Percentiles rank a stretch among this genome's conserved stretches.
Evolutionary conservation across 208 protist species (phyloP).

Genomic region (Wallacemonas collosoma): DNA sequence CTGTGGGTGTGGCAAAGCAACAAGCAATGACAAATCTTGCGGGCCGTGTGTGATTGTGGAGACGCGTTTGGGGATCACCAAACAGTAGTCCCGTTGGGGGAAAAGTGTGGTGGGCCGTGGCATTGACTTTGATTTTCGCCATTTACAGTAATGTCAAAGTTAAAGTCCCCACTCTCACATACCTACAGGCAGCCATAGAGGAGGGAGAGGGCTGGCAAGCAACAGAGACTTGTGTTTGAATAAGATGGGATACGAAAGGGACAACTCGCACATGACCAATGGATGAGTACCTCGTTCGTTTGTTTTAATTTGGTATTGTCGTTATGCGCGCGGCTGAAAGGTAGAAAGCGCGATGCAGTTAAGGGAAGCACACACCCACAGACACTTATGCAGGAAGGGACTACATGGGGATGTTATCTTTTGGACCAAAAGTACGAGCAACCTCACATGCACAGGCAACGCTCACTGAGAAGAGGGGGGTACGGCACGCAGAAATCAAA

Average conservation of each 20-base stretch:
- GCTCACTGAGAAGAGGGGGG: background rate
- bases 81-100: too few relatives aligned
- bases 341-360: conserved; percentile 14
- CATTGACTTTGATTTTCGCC: too few relatives aligned
- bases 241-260: background rate
- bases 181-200: too few relatives aligned
- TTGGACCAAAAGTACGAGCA: conserved; percentile 5
- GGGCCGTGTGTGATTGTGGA: too few relatives aligned
- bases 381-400: background rate
- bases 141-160: too few relatives aligned
- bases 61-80: too few relatives aligned
- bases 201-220: too few relatives aligned
- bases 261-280: background rate
- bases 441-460: conserved; percentile 5
- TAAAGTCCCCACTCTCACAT: too few relatives aligned
- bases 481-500: background rate
- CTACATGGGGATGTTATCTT: background rate
- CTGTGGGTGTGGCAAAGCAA: too few relatives aligned
- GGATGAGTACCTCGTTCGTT: background rate
- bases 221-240: too few relatives aligned
- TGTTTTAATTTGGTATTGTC: background rate
- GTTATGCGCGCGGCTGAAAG: background rate
- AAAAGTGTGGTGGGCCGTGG: too few relatives aligned
- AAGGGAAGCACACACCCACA: conserved; percentile 7
- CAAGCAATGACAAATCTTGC: too few relatives aligned